A percentile compares a stretch with the other conserved stretches of the same genome.
These are phyloP conservation scores for Andalucia godoyi DNA, from an alignment of 78 protist species.

Conservation along the genomic window DNA sequence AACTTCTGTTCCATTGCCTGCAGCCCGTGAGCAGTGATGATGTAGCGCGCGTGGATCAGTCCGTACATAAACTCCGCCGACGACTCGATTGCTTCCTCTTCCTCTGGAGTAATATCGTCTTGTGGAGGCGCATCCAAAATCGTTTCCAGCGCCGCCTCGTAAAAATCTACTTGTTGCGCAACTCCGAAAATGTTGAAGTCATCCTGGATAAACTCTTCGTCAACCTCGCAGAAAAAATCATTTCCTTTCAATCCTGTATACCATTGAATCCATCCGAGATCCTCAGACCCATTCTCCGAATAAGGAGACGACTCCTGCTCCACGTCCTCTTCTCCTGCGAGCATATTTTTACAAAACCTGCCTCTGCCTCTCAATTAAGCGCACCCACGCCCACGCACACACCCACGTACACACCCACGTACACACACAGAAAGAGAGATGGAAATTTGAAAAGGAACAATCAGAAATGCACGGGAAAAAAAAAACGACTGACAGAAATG, in stretches of 20 bases:
- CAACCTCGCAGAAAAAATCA: conserved; percentile 64
- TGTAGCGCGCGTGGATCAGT: conserved; percentile 92
- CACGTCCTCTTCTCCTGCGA: background rate
- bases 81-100: conserved; percentile 31
- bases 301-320: too few relatives aligned
- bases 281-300: too few relatives aligned
- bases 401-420: too few relatives aligned
- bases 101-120: conserved; percentile 30
- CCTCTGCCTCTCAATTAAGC: too few relatives aligned
- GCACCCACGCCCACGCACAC: too few relatives aligned
- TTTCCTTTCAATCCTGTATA: conserved; percentile 58
- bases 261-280: conserved; percentile 57
- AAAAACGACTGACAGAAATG: too few relatives aligned
- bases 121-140: conserved; percentile 53
- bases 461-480: too few relatives aligned
- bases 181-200: conserved; percentile 52
- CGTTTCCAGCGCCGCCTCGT: conserved; percentile 82
- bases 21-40: conserved; percentile 74
- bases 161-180: conserved; percentile 57
- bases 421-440: too few relatives aligned
- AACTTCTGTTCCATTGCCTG: conserved; percentile 81
- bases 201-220: conserved; percentile 52
- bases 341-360: too few relatives aligned
- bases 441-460: too few relatives aligned
- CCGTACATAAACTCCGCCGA: conserved; percentile 88